Evolutionary conservation across 106 monocot genomes (phyloP).

Genomic region (Acorus gramineus): DNA sequence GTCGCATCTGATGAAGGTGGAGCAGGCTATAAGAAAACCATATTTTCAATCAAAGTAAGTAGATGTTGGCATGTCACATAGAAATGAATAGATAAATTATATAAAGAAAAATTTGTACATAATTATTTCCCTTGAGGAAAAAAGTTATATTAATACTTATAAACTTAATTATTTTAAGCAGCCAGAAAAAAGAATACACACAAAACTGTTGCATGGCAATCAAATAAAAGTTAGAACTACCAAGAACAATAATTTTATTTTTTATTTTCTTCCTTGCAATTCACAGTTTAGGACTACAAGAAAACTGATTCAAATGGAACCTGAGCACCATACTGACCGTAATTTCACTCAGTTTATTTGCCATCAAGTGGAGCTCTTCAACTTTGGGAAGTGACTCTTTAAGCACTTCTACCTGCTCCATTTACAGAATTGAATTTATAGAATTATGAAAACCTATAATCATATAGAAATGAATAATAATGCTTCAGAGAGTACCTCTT

Average conservation of each 20-base stretch:
- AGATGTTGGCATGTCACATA: not conserved
- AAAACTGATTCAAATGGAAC: not conserved
- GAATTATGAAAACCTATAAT: not conserved
- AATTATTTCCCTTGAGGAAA: too few species aligned
- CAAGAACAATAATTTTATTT: too few species aligned
- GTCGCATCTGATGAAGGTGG: constrained; percentile 7
- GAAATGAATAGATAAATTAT: too few species aligned
- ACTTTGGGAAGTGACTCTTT: constrained; percentile 44
- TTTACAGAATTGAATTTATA: not conserved
- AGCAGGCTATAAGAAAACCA: constrained; percentile 26
- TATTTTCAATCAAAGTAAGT: not conserved
- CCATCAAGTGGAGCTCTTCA: constrained; percentile 85
- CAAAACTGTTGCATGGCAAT: too few species aligned
- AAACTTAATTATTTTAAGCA: too few species aligned
- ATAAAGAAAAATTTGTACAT: too few species aligned
- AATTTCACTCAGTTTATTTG: constrained; percentile 49
- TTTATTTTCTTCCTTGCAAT: too few species aligned
- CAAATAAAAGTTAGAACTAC: too few species aligned
- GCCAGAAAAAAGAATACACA: too few species aligned
- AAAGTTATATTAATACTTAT: too few species aligned
- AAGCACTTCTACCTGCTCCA: constrained; percentile 76
- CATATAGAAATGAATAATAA: not conserved
- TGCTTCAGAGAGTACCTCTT: constrained; percentile 30
- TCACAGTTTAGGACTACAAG: too few species aligned
- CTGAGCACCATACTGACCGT: constrained; percentile 27